These are phyloP conservation scores for Coix lacrymajobi DNA, from an alignment of 176 grass and related monocot genomes.

Conservation along the genomic window DNA sequence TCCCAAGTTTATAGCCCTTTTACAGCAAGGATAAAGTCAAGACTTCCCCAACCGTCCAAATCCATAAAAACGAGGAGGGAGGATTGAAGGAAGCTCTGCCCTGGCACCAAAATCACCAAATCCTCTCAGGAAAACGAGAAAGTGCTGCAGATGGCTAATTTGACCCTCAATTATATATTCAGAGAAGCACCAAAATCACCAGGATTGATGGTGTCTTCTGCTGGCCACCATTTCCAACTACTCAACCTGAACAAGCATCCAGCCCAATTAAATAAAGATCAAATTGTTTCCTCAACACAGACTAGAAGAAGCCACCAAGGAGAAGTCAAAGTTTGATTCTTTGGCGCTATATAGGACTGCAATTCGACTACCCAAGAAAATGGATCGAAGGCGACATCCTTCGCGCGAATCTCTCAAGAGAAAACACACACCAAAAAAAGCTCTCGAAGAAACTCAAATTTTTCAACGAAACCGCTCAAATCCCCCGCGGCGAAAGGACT, in stretches of 20 bases:
- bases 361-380: not conserved
- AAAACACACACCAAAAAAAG: not conserved
- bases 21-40: not conserved
- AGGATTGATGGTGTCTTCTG: not conserved
- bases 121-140: conserved; percentile 20
- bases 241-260: not conserved
- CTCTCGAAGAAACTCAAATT: not conserved
- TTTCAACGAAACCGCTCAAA: conserved; percentile 22
- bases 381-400: not conserved
- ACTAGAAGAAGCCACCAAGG: not conserved
- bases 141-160: not conserved
- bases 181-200: not conserved
- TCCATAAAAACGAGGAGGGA: not conserved
- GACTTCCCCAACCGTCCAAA: not conserved
- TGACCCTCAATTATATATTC: not conserved
- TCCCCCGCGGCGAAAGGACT: not conserved
- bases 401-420: conserved; percentile 11
- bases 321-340: conserved; percentile 15
- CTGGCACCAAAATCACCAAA: not conserved
- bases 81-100: conserved; percentile 29
- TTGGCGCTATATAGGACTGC: not conserved
- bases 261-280: not conserved
- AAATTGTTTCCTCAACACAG: not conserved
- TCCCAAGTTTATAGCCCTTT: not conserved
- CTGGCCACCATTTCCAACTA: not conserved